Percentiles rank a stretch among this genome's conserved stretches.
phyloP scores from a whole-genome alignment of 108 stramenopile species.

The Mediolabrus comicus region DNA sequence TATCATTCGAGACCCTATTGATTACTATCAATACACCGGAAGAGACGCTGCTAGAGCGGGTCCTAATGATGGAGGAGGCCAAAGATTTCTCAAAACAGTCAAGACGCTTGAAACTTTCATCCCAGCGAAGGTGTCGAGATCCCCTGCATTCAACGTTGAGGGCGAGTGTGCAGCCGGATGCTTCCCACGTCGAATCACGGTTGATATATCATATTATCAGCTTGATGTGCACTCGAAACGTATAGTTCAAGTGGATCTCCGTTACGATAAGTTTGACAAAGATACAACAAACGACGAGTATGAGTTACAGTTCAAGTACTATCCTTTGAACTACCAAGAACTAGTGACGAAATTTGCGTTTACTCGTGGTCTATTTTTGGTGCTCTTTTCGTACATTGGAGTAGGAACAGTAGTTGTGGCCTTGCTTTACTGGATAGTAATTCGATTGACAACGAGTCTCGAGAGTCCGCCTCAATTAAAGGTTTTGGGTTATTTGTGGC shows the following conservation, averaged over 20 bases:
- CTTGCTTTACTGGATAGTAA: slow-evolving; percentile 57
- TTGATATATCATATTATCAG: slow-evolving; percentile 81
- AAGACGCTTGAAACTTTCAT: slow-evolving; percentile 64
- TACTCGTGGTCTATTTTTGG: slow-evolving; percentile 61
- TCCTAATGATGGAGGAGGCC: slow-evolving; percentile 41
- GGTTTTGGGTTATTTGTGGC: slow-evolving; percentile 54
- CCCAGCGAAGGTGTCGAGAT: slow-evolving; percentile 62
- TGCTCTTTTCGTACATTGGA: slow-evolving; percentile 77
- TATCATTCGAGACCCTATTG: slow-evolving; percentile 68
- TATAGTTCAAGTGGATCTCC: slow-evolving; percentile 53
- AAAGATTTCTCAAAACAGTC: slow-evolving; percentile 24
- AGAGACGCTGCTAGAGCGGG: slow-evolving; percentile 23
- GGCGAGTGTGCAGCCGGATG: slow-evolving; percentile 59
- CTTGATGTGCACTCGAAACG: slow-evolving; percentile 55
- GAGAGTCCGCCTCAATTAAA: slow-evolving; percentile 65
- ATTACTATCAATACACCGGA: slow-evolving; percentile 70
- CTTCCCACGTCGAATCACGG: slow-evolving; percentile 65
- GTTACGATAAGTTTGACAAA: slow-evolving; percentile 72
- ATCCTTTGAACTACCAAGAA: slow-evolving; percentile 76
- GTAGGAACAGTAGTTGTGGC: slow-evolving; percentile 57
- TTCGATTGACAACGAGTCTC: slow-evolving; percentile 65
- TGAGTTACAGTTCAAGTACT: slow-evolving; percentile 54
- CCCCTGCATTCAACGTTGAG: slow-evolving; percentile 45
- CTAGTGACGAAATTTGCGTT: slow-evolving; percentile 84
- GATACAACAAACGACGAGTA: slow-evolving; percentile 54